phyloP scores from a whole-genome alignment of 495 filamentous ascomycete species.

The Filosporella fistucella region DNA sequence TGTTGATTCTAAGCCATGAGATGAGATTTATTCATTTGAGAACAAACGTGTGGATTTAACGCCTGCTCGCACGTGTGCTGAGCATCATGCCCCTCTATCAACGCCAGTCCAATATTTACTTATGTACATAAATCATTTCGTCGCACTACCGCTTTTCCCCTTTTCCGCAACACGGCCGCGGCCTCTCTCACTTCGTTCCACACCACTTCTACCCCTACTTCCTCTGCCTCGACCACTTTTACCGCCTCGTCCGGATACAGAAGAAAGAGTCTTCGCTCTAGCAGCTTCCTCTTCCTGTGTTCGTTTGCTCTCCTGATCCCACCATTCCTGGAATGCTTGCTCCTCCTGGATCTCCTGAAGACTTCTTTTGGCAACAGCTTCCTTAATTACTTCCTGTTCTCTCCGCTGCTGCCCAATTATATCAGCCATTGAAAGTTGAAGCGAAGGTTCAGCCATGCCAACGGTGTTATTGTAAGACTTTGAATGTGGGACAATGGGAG shows the following conservation, averaged over 20 bases:
- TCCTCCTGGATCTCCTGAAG: conserved; percentile 93
- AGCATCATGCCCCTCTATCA: background rate
- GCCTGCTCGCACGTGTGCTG: conserved; percentile 11
- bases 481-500: conserved; percentile 40
- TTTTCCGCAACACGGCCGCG: conserved; percentile 6
- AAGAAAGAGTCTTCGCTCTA: conserved; percentile 1
- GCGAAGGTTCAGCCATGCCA: conserved; percentile 43
- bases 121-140: conserved; percentile 4
- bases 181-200: background rate
- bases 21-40: no score
- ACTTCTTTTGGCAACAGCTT: conserved; percentile 80
- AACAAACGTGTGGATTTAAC: conserved; percentile 1
- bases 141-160: conserved; percentile 2
- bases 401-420: conserved; percentile 83
- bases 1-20: no score
- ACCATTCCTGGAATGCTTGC: conserved; percentile 97
- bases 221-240: conserved; percentile 13
- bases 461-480: conserved; percentile 33
- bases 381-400: conserved; percentile 76
- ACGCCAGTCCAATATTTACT: background rate
- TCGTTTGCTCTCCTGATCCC: conserved; percentile 83
- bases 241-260: conserved; percentile 12
- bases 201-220: conserved; percentile 4
- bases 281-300: conserved; percentile 60
- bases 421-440: conserved; percentile 74